Base-by-base conservation (phyloP, 805 yeast genomes). In the Metschnikowia henanensis region DNA sequence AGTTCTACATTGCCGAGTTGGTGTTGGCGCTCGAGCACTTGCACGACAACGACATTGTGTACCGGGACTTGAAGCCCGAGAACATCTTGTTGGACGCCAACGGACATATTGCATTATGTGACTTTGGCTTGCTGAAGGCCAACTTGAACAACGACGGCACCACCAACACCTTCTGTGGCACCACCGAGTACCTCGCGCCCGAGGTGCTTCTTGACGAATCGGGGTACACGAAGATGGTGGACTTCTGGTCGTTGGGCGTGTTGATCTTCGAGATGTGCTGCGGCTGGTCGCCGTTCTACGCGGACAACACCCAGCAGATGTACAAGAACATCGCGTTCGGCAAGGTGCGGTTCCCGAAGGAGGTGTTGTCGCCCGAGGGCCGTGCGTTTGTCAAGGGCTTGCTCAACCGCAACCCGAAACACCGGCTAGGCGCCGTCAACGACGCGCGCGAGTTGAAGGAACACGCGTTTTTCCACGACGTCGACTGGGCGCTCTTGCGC, bases 281-380 rank as follows among this genome's bases (percentile, higher is more conserved):
- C 70, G 99, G 99, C 39, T 94, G 98, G 99, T 87, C 96, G 4
- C 99, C 99, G 43, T 94, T 94, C 65, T 94, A 89, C 60, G 99
- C 98, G 21, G 97, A 92, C 51, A 92, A 89, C 65, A 90, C 96
- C 39, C 98, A 94, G 71, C 97, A 94, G 66, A 94, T 94, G 99
- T 94, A 94, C 70, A 94, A 92, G 71, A 94, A 94, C 68, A 94
- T 94, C 71, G 99, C 98, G 4, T 94, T 90, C 68, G 99, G 99
- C 50, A 94, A 92, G 65, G 98, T 94, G 35, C 79, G 96, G 59
- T 94, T 94, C 66, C 99, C 99, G 38, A 89, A 92, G 64, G 99
- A 94, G 62, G 95, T 94, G 19, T 72, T 94, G 46, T 85, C 95
- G 37, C 79, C 88, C 5, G 97, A 91, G 64, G 99, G 98, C 32